Percentiles rank a stretch among this genome's conserved stretches.
Evolutionary conservation across 345 rosid genomes (phyloP).

Genomic region (Corchorus capsularis): DNA sequence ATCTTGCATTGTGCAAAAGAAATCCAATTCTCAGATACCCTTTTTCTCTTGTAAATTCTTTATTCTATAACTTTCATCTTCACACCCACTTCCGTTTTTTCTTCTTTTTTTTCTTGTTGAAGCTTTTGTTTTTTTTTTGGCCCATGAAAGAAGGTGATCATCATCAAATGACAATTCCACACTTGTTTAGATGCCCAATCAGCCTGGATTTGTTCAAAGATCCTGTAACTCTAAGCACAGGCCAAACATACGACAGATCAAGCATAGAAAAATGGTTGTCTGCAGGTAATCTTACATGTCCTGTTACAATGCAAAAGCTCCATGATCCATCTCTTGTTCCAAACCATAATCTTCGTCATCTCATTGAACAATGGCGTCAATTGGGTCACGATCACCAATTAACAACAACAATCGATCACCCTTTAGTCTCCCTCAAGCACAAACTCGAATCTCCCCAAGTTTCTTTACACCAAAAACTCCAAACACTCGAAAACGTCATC

Average conservation of each 20-base stretch:
- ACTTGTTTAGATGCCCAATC: slow-evolving; percentile 67
- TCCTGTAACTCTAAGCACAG: slow-evolving; percentile 71
- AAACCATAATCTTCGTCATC: slow-evolving; percentile 61
- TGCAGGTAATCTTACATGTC: slow-evolving; percentile 64
- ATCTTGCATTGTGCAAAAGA: slow-evolving; percentile 15
- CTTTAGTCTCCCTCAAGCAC: slow-evolving; percentile 38
- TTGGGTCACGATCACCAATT: slow-evolving; percentile 33
- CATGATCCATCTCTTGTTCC: slow-evolving; percentile 60
- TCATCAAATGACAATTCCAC: slow-evolving; percentile 44
- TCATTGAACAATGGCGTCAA: slow-evolving; percentile 58
- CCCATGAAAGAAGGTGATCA: slow-evolving; percentile 27
- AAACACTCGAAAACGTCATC: slow-evolving; percentile 30
- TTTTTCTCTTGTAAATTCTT: neutral
- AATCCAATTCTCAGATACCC: neutral
- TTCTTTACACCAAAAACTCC: slow-evolving; percentile 32
- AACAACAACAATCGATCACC: slow-evolving; percentile 8
- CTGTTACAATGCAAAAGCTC: slow-evolving; percentile 77
- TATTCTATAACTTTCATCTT: neutral
- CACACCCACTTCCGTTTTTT: neutral
- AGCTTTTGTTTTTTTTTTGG: neutral
- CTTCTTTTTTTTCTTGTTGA: neutral
- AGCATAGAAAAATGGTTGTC: slow-evolving; percentile 69
- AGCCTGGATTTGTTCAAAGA: slow-evolving; percentile 65
- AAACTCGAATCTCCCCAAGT: slow-evolving; percentile 41
- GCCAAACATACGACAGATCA: slow-evolving; percentile 72